A percentile compares a stretch with the other conserved stretches of the same genome.
Evolutionary conservation across 148 eudicot species (phyloP).

Genomic region (Nyssa sinensis): DNA sequence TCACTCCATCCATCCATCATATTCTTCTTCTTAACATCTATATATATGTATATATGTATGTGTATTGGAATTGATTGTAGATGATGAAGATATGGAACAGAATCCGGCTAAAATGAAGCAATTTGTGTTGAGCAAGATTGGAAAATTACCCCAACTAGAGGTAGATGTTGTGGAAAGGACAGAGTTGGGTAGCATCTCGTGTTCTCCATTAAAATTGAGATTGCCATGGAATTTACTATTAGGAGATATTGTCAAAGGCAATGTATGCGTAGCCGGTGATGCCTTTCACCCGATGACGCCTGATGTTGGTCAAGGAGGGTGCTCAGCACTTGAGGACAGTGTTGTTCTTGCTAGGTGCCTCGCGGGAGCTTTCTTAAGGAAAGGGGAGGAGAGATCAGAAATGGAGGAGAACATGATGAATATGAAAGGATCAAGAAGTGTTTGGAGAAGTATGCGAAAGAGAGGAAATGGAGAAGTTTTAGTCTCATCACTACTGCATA

Average conservation of each 20-base stretch:
- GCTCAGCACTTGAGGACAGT: constrained; percentile 50
- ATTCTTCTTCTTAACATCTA: too few relatives aligned
- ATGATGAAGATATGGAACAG: constrained; percentile 25
- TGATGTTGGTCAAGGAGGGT: constrained; percentile 58
- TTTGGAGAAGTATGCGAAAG: constrained; percentile 40
- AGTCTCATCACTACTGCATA: constrained; percentile 31
- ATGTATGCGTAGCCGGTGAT: constrained; percentile 46
- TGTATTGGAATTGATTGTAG: constrained; percentile 13
- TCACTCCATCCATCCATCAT: too few relatives aligned
- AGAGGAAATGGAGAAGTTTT: constrained; percentile 49
- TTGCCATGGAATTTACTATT: constrained; percentile 40
- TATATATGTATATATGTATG: too few relatives aligned
- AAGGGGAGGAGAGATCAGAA: constrained; percentile 12
- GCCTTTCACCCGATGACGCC: constrained; percentile 71
- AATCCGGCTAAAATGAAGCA: constrained; percentile 41
- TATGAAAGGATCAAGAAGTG: constrained; percentile 27
- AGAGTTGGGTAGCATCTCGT: constrained; percentile 19
- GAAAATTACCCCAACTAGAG: constrained; percentile 17
- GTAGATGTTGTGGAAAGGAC: constrained; percentile 23
- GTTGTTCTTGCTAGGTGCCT: constrained; percentile 50
- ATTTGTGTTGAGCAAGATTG: constrained; percentile 33
- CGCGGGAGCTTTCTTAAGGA: constrained; percentile 32
- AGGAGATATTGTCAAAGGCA: constrained; percentile 35
- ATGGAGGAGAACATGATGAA: constrained; percentile 21
- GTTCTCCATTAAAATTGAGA: constrained; percentile 28